Conservation (phyloP, 1,284 basidiomycete genomes). For the Ceratobasidium theobromae region DNA sequence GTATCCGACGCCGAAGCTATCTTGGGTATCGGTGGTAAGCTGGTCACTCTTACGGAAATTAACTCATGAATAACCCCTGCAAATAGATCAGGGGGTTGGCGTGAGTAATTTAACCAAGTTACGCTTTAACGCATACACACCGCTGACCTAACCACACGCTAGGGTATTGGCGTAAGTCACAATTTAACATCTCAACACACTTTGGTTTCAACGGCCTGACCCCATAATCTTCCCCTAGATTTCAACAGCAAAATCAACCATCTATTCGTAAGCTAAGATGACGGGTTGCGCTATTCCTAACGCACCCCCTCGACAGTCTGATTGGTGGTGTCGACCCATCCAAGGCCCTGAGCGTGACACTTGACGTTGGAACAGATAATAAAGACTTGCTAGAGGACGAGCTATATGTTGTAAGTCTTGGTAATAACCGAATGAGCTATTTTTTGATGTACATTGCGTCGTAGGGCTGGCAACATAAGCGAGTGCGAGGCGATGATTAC, state of each 20-base stretch:
- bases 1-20: conserved; percentile 84
- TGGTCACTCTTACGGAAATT: neutral
- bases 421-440: neutral
- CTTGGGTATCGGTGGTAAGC: conserved; percentile 62
- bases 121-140: neutral
- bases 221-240: conserved; percentile 55
- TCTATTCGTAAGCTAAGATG: conserved; percentile 64
- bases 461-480: conserved; percentile 65
- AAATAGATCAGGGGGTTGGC: conserved; percentile 63
- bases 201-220: neutral
- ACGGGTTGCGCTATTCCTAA: neutral
- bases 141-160: conserved; percentile 4
- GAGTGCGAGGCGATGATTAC: conserved; percentile 66
- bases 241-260: conserved; percentile 81
- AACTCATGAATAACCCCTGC: neutral
- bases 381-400: conserved; percentile 60
- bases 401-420: conserved; percentile 61
- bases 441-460: neutral
- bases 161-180: conserved; percentile 53
- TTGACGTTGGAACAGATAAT: conserved; percentile 82
- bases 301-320: conserved; percentile 48
- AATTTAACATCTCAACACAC: neutral
- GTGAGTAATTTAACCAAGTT: conserved; percentile 44
- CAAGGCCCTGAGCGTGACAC: conserved; percentile 61
- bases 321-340: conserved; percentile 80